A percentile compares a stretch with the other conserved stretches of the same genome.
Evolutionary conservation across 2,329 filamentous ascomycete species (phyloP).

Genomic region (Colletotrichum sp.): DNA sequence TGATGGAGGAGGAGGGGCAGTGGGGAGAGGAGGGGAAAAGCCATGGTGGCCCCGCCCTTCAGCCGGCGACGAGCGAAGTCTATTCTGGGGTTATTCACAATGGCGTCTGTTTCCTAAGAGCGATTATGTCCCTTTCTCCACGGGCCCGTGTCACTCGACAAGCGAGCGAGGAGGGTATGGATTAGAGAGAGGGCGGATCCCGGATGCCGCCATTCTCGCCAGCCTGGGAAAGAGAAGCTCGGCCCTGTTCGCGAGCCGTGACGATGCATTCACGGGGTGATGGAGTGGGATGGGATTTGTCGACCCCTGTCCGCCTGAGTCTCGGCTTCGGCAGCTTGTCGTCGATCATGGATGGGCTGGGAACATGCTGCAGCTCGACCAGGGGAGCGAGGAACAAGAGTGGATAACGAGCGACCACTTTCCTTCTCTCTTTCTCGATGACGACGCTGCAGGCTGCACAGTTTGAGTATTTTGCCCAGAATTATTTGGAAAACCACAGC

Average conservation of each 20-base stretch:
- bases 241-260: neutral
- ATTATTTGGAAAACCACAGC: neutral
- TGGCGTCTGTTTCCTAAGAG: neutral
- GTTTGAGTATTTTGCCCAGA: neutral
- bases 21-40: neutral
- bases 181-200: neutral
- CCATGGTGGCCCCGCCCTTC: neutral
- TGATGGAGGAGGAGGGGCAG: neutral
- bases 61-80: neutral
- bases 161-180: neutral
- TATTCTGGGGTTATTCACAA: neutral
- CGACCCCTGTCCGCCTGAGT: neutral
- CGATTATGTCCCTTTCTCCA: neutral
- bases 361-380: neutral
- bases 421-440: neutral
- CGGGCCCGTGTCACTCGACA: neutral
- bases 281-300: neutral
- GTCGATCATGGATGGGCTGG: constrained; percentile 4
- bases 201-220: neutral
- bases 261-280: neutral
- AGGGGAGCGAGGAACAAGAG: neutral
- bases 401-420: neutral
- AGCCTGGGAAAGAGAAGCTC: neutral
- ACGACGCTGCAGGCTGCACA: neutral
- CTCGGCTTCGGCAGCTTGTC: constrained; percentile 11